Base-by-base conservation (phyloP, 805 yeast species). In the Isabelozyma heimii region DNA sequence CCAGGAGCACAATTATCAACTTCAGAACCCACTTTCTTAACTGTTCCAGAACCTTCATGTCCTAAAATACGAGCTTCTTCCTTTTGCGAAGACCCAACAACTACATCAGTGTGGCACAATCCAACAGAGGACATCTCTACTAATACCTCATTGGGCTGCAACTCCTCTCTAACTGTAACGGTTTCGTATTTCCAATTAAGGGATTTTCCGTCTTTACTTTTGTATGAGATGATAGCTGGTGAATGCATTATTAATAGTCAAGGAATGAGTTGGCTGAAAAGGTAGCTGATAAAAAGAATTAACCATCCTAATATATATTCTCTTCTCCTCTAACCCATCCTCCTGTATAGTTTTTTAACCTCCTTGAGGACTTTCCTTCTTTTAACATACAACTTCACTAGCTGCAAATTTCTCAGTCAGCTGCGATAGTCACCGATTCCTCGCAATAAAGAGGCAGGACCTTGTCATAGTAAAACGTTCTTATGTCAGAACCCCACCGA, bases 1-100 rank as follows among this genome's bases (percentile, higher is more conserved):
- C 80, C 80, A 35, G 72, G 48, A 52, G 72, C 68, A 55, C 65
- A 65, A 33, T 58, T 49, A 10, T 67, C 55, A 46, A 67, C 72
- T 42, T 65, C 62, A 16, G 65, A 51, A 33, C 75, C 77, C 40
- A 71, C 68, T 46, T 40, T 26, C 9, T 46, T 47, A 9, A 61
- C 64, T 8, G 53, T 45, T n/a, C 66, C 66, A 15, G 58, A 48
- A 48, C 59, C 58, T 47, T 61, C 66, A 56, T 61, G 66, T 8
- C 66, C 66, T 5, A 57, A 61, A 14, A 48, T 30, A 41, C 47
- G 45, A 30, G 49, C 38, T n/a, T 13, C 44, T 40, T 37, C 48
- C 8, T 7, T 35, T 20, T 42, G 44, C 13, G 38, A n/a, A 5
- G 38, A 27, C 5, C 44, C 44, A 27, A 42, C 24, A 14, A 16